A percentile compares a stretch with the other conserved stretches of the same genome.
phyloP scores from a whole-genome alignment of 2,329 filamentous ascomycete genomes.

The Cytospora paraplurivora region DNA sequence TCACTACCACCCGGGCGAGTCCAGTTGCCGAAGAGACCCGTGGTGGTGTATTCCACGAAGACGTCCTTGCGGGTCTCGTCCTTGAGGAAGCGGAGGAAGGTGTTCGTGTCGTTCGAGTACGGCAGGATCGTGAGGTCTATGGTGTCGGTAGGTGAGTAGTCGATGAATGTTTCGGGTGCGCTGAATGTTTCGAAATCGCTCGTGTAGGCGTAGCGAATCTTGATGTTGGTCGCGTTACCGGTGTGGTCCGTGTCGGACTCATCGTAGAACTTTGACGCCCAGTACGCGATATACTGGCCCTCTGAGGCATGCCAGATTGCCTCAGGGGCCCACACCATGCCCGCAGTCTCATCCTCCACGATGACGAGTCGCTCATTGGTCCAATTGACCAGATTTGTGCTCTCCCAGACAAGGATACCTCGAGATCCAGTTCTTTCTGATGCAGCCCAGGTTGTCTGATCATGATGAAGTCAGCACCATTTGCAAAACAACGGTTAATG shows the following conservation, averaged over 20 bases:
- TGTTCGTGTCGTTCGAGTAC: slow-evolving; percentile 39
- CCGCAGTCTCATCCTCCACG: slow-evolving; percentile 55
- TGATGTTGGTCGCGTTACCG: slow-evolving; percentile 46
- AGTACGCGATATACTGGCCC: slow-evolving; percentile 49
- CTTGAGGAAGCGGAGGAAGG: slow-evolving; percentile 58
- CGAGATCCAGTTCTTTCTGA: slow-evolving; percentile 53
- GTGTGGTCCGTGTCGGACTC: slow-evolving; percentile 51
- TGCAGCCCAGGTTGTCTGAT: slow-evolving; percentile 54
- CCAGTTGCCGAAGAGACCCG: slow-evolving; percentile 55
- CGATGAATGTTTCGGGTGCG: slow-evolving; percentile 52
- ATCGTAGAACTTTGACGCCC: slow-evolving; percentile 53
- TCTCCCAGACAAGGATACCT: slow-evolving; percentile 59
- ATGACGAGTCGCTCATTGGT: slow-evolving; percentile 48
- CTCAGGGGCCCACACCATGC: slow-evolving; percentile 62
- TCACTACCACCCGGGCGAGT: slow-evolving; percentile 47
- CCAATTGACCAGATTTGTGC: slow-evolving; percentile 54
- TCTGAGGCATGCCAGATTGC: slow-evolving; percentile 54
- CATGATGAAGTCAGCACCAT: slow-evolving; percentile 22
- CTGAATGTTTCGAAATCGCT: slow-evolving; percentile 57
- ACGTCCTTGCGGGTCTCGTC: slow-evolving; percentile 55
- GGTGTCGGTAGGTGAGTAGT: slow-evolving; percentile 48
- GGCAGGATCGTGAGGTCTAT: slow-evolving; percentile 61
- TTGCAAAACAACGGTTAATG: background rate
- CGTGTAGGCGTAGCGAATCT: slow-evolving; percentile 58
- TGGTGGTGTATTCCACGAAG: slow-evolving; percentile 51